Conservation (phyloP, 805 yeast genomes). For the Kuraishia capsulata region DNA sequence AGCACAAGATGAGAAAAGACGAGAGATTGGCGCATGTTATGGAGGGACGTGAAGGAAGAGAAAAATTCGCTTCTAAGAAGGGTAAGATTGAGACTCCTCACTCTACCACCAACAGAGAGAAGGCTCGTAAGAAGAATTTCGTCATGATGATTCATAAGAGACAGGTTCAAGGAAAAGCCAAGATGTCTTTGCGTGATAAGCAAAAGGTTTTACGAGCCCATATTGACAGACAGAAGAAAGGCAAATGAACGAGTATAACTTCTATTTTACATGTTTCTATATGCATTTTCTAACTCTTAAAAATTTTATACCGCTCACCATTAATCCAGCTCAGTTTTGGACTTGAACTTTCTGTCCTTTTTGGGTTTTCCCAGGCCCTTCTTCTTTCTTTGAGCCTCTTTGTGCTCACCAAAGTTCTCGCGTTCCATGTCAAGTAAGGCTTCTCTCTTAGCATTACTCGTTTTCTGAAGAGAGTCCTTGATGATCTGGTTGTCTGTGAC, state of each 20-base stretch:
- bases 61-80: slow-evolving; percentile 79
- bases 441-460: slow-evolving; percentile 81
- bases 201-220: slow-evolving; percentile 84
- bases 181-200: slow-evolving; percentile 81
- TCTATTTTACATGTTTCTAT: background rate
- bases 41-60: slow-evolving; percentile 93
- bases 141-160: slow-evolving; percentile 97
- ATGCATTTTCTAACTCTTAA: background rate
- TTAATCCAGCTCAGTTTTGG: background rate
- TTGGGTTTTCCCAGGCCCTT: background rate
- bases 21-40: slow-evolving; percentile 80
- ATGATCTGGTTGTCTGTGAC: slow-evolving; percentile 74
- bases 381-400: background rate
- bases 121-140: slow-evolving; percentile 96
- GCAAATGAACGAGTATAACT: slow-evolving; percentile 21
- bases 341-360: background rate
- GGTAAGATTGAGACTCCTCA: slow-evolving; percentile 72
- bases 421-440: slow-evolving; percentile 90
- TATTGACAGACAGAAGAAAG: slow-evolving; percentile 82
- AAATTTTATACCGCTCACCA: background rate
- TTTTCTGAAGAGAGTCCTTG: slow-evolving; percentile 56
- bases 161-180: slow-evolving; percentile 89
- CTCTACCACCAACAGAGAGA: slow-evolving; percentile 92
- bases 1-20: slow-evolving; percentile 79
- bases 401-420: slow-evolving; percentile 59